Conservation (phyloP, 768 basidiomycete genomes). For the Amyloporia xantha region DNA sequence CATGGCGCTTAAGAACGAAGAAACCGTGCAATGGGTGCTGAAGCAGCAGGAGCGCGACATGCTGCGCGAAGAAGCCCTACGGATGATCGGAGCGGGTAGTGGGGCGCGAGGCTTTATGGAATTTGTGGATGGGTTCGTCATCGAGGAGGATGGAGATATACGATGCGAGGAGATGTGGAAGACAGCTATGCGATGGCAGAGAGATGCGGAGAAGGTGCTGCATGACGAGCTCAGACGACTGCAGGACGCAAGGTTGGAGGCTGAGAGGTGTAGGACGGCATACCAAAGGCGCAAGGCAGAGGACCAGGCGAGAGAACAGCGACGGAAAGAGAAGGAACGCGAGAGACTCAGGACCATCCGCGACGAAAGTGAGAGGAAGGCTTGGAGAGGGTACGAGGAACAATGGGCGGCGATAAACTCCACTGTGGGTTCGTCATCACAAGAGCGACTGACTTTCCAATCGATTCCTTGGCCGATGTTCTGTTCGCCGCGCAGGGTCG, state of each 20-base stretch:
- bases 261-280: slow-evolving; percentile 17
- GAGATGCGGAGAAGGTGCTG: slow-evolving; percentile 16
- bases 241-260: slow-evolving; percentile 16
- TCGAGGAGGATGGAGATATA: slow-evolving; percentile 51
- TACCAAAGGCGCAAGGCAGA: slow-evolving; percentile 35
- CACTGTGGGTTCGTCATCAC: slow-evolving; percentile 5
- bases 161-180: slow-evolving; percentile 23
- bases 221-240: slow-evolving; percentile 20
- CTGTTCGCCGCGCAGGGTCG: slow-evolving; percentile 32
- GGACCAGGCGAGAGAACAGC: slow-evolving; percentile 31
- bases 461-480: slow-evolving; percentile 69
- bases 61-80: slow-evolving; percentile 8
- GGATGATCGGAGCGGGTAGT: slow-evolving; percentile 13
- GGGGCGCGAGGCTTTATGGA: slow-evolving; percentile 41
- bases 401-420: slow-evolving; percentile 50
- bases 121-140: slow-evolving; percentile 42
- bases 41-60: slow-evolving; percentile 41
- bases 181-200: slow-evolving; percentile 6
- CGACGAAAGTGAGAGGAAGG: slow-evolving; percentile 42
- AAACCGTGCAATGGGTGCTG: slow-evolving; percentile 60
- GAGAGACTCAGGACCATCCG: slow-evolving; percentile 36
- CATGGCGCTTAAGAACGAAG: slow-evolving; percentile 37
- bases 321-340: slow-evolving; percentile 32
- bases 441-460: slow-evolving; percentile 41
- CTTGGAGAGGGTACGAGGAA: slow-evolving; percentile 60